These are phyloP conservation scores for Hysterium pulicare DNA, from an alignment of 2,329 filamentous ascomycete species.

Conservation along the genomic window DNA sequence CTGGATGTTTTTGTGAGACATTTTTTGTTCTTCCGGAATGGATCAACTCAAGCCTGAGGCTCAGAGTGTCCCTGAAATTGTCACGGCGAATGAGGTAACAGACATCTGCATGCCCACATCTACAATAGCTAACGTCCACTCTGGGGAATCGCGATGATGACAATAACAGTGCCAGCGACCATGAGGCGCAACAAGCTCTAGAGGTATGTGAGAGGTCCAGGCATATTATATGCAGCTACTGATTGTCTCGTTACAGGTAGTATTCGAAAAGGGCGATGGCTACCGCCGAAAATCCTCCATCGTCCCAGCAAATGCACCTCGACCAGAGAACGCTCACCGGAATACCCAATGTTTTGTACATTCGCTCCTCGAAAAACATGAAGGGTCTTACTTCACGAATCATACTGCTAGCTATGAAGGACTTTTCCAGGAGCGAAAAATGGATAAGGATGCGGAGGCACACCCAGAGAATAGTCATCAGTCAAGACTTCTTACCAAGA, in stretches of 20 bases:
- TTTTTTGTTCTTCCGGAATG: too few species aligned
- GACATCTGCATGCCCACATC: conserved; percentile 15
- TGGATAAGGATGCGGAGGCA: conserved; percentile 43
- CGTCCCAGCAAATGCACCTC: conserved; percentile 41
- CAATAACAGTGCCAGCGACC: conserved; percentile 32
- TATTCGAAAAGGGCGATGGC: conserved; percentile 51
- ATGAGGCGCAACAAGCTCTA: conserved; percentile 38
- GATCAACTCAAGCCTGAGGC: not conserved
- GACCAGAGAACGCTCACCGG: conserved; percentile 33
- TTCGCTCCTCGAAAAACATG: conserved; percentile 51
- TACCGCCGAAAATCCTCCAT: conserved; percentile 61
- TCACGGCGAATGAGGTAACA: conserved; percentile 24
- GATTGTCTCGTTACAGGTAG: conserved; percentile 44
- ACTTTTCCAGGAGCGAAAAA: conserved; percentile 31
- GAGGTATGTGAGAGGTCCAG: conserved; percentile 32
- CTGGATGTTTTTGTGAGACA: too few species aligned
- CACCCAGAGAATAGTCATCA: conserved; percentile 44
- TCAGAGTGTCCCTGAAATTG: not conserved
- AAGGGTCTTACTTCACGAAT: conserved; percentile 24
- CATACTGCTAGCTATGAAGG: conserved; percentile 30
- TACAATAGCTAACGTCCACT: conserved; percentile 31
- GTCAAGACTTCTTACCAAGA: conserved; percentile 85
- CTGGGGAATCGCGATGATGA: conserved; percentile 29
- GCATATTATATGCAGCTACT: not conserved
- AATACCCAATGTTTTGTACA: conserved; percentile 62